Base-by-base conservation (phyloP, 345 rosid species). In the Populus simonii region DNA sequence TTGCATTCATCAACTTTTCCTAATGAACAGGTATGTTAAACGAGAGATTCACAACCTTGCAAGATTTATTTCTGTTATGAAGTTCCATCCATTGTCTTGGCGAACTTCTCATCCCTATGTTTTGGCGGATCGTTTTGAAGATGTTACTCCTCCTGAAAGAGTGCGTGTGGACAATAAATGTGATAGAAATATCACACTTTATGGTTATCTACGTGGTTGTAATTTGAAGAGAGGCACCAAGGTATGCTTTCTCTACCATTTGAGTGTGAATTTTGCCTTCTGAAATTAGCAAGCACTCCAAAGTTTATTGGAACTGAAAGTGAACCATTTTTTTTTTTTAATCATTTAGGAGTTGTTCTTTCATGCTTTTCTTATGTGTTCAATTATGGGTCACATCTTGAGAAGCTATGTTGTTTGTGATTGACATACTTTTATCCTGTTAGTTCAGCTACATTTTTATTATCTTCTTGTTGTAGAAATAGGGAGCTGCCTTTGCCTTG, bases 191-290 rank as follows among this genome's bases (percentile, higher is more conserved):
- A 76, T 96, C 82, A 92, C 96, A 4, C 78, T 92, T 71, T 96
- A 88, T 83, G 99, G 99, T 74, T 96, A 93, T 86, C 76, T 96
- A 83, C 92, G 98, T 66, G 99, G 99, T 74, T 96, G 97, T 85
- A 96, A 96, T 84, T 81, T 96, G 88, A 96, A 89, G 83, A 91
- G 83, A 80, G 97, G 93, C 79, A 89, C 87, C 67, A 96, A 92
- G 98, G 99, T 96, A 81, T 41, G 27, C 49, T 66, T 72, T 71
- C 33, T 12, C 74, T 75, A 20, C 38, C 9, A 38, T 31, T 0
- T 66, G 20, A 65, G 59, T 63, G 31, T 33, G 49, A 77, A 22
- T 25, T 70, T 70, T 47, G 16, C 29, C n/a, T 41, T 23, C 23
- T 12, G 7, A 70, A 13, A 35, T 67, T 20, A 38, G 13, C 17